Conservation (phyloP, 2,329 filamentous ascomycete species). For the Xylariaceae sp. region DNA sequence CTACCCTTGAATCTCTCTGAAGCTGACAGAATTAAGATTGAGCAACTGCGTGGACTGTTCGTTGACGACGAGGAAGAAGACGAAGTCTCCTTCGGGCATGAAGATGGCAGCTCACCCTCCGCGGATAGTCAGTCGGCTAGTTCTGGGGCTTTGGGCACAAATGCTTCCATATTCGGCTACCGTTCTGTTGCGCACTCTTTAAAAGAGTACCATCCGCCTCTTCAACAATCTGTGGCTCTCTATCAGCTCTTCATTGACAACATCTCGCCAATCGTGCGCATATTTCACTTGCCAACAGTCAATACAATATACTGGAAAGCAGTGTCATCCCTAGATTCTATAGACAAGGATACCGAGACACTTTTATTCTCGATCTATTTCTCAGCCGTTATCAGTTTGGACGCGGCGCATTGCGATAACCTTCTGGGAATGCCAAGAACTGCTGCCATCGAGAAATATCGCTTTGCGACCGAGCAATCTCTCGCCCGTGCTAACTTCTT, state of each 20-base stretch:
- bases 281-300: constrained; percentile 30
- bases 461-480: constrained; percentile 61
- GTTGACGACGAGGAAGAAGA: constrained; percentile 14
- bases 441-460: constrained; percentile 49
- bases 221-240: constrained; percentile 21
- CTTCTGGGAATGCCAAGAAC: constrained; percentile 50
- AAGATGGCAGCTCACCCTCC: constrained; percentile 5
- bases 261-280: constrained; percentile 24
- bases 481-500: constrained; percentile 60
- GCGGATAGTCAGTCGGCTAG: constrained; percentile 4
- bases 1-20: neutral
- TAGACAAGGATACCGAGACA: constrained; percentile 49
- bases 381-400: constrained; percentile 49
- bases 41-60: constrained; percentile 21
- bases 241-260: constrained; percentile 26
- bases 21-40: constrained; percentile 17
- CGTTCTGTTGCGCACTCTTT: constrained; percentile 24
- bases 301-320: constrained; percentile 24
- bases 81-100: neutral
- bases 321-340: constrained; percentile 15
- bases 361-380: constrained; percentile 62
- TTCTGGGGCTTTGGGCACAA: constrained; percentile 7
- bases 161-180: constrained; percentile 25
- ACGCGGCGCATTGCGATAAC: constrained; percentile 41
- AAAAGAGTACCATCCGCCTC: constrained; percentile 20